phyloP scores from a whole-genome alignment of 2,329 filamentous ascomycete genomes.

The Dryadomyces quercivorus region DNA sequence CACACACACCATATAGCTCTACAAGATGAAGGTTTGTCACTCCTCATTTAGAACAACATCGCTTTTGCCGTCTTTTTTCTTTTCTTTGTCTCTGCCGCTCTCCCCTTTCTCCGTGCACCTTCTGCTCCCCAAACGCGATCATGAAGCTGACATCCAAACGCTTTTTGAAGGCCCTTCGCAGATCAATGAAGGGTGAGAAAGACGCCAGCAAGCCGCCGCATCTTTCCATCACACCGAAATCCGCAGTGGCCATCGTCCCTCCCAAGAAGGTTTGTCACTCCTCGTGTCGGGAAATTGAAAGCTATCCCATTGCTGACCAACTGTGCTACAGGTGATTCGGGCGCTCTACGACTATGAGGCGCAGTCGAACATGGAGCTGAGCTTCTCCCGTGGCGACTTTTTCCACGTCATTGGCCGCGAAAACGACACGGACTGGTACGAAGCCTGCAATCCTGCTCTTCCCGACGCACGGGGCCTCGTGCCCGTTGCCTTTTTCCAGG shows the following conservation, averaged over 20 bases:
- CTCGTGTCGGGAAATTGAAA: not conserved
- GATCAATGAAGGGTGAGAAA: conserved; percentile 86
- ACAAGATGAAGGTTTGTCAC: conserved; percentile 2
- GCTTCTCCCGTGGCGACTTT: conserved; percentile 91
- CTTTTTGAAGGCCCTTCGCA: conserved; percentile 57
- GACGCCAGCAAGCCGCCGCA: conserved; percentile 54
- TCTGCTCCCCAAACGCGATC: conserved; percentile 30
- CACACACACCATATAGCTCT: not conserved
- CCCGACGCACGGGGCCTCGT: conserved; percentile 83
- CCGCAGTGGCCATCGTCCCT: conserved; percentile 76
- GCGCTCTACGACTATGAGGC: conserved; percentile 89
- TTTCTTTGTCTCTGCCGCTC: not conserved
- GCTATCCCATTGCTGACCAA: not conserved
- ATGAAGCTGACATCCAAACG: conserved; percentile 6
- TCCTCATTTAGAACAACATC: not conserved
- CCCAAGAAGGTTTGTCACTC: conserved; percentile 68
- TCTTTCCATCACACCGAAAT: conserved; percentile 70
- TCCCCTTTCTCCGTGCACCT: not conserved
- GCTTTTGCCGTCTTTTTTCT: not conserved
- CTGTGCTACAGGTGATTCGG: conserved; percentile 66
- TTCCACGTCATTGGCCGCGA: conserved; percentile 96
- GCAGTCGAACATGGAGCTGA: conserved; percentile 63
- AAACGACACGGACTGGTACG: conserved; percentile 93
- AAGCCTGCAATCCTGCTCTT: conserved; percentile 88
- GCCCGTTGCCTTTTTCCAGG: conserved; percentile 87